Evolutionary conservation across 2,329 filamentous ascomycete species (phyloP), one percentile per base, ranked within the genome.

Genomic region (Chaetomium sp.): DNA sequence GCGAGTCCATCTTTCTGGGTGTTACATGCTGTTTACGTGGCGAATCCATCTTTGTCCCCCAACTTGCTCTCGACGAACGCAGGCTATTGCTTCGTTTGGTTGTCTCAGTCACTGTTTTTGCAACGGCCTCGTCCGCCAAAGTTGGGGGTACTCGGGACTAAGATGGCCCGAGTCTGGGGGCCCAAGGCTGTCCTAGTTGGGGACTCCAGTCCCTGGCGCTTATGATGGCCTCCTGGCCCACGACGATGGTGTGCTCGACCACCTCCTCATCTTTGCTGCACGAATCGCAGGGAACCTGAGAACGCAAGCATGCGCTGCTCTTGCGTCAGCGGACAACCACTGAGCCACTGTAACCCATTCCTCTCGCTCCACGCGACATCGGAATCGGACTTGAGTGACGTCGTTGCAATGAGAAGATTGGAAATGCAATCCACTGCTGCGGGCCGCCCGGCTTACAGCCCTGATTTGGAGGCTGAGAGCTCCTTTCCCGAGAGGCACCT

Each of bases 401-500:
- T 62, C 57, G 27, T 42, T 53, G 54, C 56, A 61, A 62, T 58
- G 57, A 55, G 57, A 21, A 61, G 35, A 53, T 25, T 31, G 31
- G 60, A 59, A n/a, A 70, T 70, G 70, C 67, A 71, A 57, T 57
- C 62, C n/a, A 49, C 57, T 21, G n/a, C 62, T 19, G 42, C 51
- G 33, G 49, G 25, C 61, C 51, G 45, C 59, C 60, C 57, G 27
- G 53, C 47, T 29, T 65, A 62, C 62, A 61, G 62, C 60, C 63
- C 68, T 38, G 60, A 62, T 23, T 25, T 55, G 3, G 67, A 55
- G 56, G 50, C 62, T 29, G 68, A 69, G 42, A 65, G 64, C 60
- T 70, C 70, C 13, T 71, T 71, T 59, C 70, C 70, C 2, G 70
- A 71, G 55, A 60, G 70, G 50, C 70, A 71, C 33, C 62, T 69